Percentiles rank a stretch among this genome's conserved stretches.
Evolutionary conservation across 2,329 filamentous ascomycete species (phyloP).

Genomic region (Aspergillus arachidicola): DNA sequence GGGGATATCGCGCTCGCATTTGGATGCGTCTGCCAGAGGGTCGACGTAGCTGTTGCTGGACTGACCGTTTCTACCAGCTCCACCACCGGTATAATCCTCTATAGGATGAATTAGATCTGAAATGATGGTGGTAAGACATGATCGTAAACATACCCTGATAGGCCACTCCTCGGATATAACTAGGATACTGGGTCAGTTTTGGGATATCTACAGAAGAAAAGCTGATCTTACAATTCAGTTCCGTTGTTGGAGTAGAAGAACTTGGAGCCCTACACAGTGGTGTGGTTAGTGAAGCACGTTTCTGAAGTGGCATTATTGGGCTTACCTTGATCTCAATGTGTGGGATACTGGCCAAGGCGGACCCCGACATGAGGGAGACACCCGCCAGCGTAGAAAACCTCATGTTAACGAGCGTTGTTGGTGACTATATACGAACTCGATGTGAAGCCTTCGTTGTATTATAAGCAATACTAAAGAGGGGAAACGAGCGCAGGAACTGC

Average conservation of each 20-base stretch:
- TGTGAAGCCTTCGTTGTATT: not conserved
- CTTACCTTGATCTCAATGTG: not conserved
- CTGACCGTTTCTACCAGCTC: constrained; percentile 36
- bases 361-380: not conserved
- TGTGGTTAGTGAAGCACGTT: not conserved
- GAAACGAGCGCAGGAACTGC: not conserved
- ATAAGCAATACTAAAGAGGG: not conserved
- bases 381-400: not conserved
- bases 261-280: not conserved
- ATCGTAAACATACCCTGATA: constrained; percentile 68
- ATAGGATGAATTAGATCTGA: constrained; percentile 42
- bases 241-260: not conserved
- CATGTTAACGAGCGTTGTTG: not conserved
- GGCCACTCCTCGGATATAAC: constrained; percentile 87
- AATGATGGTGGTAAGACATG: not conserved
- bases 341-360: not conserved
- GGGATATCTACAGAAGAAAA: not conserved
- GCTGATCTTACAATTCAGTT: not conserved
- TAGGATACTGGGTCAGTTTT: constrained; percentile 25
- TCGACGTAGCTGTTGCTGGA: constrained; percentile 67
- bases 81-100: constrained; percentile 47
- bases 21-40: constrained; percentile 71
- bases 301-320: not conserved
- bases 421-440: not conserved
- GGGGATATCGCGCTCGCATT: constrained; percentile 84